These are phyloP conservation scores for Clathrospora elynae DNA, from an alignment of 2,329 filamentous ascomycete species.

Conservation along the genomic window DNA sequence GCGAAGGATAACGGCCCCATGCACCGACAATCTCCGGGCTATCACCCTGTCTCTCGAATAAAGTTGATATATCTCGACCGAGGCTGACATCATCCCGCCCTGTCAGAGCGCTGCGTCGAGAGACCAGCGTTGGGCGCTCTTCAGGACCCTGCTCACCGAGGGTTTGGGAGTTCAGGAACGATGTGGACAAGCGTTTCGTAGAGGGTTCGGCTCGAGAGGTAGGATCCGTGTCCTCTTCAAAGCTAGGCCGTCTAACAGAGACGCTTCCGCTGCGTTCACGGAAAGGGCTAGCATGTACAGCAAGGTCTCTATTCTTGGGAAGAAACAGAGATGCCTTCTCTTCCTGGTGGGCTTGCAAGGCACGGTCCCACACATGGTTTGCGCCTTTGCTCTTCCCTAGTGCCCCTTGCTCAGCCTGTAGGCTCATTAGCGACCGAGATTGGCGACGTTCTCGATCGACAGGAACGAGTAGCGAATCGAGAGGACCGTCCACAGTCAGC, in stretches of 20 bases:
- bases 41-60: conserved; percentile 38
- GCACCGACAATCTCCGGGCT: conserved; percentile 38
- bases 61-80: conserved; percentile 20
- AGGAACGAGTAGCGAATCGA: conserved; percentile 20
- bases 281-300: conserved; percentile 34
- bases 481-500: conserved; percentile 26
- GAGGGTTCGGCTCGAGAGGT: conserved; percentile 7
- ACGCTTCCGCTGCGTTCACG: conserved; percentile 41
- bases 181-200: conserved; percentile 14
- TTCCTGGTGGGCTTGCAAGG: conserved; percentile 44
- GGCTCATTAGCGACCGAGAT: conserved; percentile 39
- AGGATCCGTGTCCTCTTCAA: conserved; percentile 5
- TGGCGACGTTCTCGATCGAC: conserved; percentile 29
- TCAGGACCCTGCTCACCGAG: neutral
- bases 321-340: conserved; percentile 45
- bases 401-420: conserved; percentile 36
- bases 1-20: conserved; percentile 55
- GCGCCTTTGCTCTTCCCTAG: conserved; percentile 29
- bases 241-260: conserved; percentile 12
- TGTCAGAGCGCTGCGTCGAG: conserved; percentile 29
- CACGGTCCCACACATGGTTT: conserved; percentile 44
- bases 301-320: conserved; percentile 38
- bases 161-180: conserved; percentile 5
- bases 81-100: conserved; percentile 11
- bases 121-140: conserved; percentile 1